A percentile compares a stretch with the other conserved stretches of the same genome.
Conservation (phyloP, 2,329 filamentous ascomycete species). For the Apiospora phragmitis region DNA sequence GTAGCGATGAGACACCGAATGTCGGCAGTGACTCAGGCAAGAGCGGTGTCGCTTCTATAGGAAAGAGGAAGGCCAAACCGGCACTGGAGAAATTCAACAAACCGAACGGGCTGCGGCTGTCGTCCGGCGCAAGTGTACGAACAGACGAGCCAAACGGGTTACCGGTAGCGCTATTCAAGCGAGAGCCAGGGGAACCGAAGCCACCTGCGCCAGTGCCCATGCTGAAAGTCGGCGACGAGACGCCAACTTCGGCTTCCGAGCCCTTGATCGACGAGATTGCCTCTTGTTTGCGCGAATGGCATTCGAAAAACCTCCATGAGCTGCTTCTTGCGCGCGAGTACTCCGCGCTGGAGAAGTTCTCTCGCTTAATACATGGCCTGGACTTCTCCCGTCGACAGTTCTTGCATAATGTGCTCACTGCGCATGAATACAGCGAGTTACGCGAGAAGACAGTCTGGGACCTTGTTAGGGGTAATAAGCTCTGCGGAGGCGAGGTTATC, state of each 20-base stretch:
- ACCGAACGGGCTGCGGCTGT: conserved; percentile 21
- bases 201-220: conserved; percentile 93
- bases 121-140: conserved; percentile 9
- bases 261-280: conserved; percentile 97
- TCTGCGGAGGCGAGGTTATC: conserved; percentile 91
- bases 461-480: conserved; percentile 88
- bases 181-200: conserved; percentile 69
- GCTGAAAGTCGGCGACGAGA: conserved; percentile 97
- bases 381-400: conserved; percentile 87
- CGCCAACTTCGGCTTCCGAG: conserved; percentile 83
- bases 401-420: conserved; percentile 89
- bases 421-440: conserved; percentile 75
- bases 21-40: conserved; percentile 53
- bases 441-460: conserved; percentile 95
- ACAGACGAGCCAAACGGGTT: conserved; percentile 10
- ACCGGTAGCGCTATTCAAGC: conserved; percentile 36
- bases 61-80: conserved; percentile 35
- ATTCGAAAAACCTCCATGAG: conserved; percentile 94
- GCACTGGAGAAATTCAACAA: not conserved
- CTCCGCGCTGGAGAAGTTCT: conserved; percentile 75
- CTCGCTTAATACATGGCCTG: conserved; percentile 76
- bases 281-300: conserved; percentile 95
- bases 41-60: conserved; percentile 47
- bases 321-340: conserved; percentile 84
- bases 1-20: conserved; percentile 33